phyloP scores from a whole-genome alignment of 805 yeast species.

The Wickerhamiella lipophila region DNA sequence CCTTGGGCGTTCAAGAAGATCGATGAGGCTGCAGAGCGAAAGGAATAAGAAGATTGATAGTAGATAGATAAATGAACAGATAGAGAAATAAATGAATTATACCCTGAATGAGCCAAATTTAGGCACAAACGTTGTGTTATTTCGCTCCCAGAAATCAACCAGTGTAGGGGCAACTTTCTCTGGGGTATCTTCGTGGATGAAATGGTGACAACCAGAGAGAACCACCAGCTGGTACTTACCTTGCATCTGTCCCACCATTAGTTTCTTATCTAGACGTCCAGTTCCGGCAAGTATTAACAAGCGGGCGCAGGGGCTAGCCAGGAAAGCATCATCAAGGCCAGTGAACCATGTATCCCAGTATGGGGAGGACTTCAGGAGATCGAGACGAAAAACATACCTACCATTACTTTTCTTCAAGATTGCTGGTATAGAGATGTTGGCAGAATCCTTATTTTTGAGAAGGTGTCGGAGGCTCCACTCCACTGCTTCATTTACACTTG shows the following conservation, averaged over 20 bases:
- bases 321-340: slow-evolving; percentile 46
- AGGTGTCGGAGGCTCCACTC: slow-evolving; percentile 49
- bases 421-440: slow-evolving; percentile 66
- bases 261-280: slow-evolving; percentile 69
- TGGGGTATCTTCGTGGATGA: slow-evolving; percentile 88
- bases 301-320: slow-evolving; percentile 44
- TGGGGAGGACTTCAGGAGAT: slow-evolving; percentile 45
- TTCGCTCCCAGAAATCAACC: slow-evolving; percentile 28
- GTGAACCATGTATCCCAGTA: slow-evolving; percentile 78
- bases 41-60: slow-evolving; percentile 13
- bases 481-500: slow-evolving; percentile 44
- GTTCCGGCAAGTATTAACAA: slow-evolving; percentile 75
- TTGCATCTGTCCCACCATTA: slow-evolving; percentile 96
- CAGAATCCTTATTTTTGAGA: slow-evolving; percentile 47
- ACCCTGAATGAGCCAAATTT: slow-evolving; percentile 27
- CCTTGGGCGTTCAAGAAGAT: slow-evolving; percentile 84
- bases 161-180: slow-evolving; percentile 47
- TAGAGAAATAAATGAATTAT: not conserved
- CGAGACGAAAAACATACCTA: slow-evolving; percentile 46
- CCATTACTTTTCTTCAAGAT: slow-evolving; percentile 32
- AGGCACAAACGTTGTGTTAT: slow-evolving; percentile 24
- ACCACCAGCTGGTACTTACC: slow-evolving; percentile 83
- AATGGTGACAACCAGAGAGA: slow-evolving; percentile 75
- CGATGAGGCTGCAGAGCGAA: slow-evolving; percentile 48
- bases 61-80: not conserved